phyloP scores from a whole-genome alignment of 441 rosid genomes.

The Geranium incanum region DNA sequence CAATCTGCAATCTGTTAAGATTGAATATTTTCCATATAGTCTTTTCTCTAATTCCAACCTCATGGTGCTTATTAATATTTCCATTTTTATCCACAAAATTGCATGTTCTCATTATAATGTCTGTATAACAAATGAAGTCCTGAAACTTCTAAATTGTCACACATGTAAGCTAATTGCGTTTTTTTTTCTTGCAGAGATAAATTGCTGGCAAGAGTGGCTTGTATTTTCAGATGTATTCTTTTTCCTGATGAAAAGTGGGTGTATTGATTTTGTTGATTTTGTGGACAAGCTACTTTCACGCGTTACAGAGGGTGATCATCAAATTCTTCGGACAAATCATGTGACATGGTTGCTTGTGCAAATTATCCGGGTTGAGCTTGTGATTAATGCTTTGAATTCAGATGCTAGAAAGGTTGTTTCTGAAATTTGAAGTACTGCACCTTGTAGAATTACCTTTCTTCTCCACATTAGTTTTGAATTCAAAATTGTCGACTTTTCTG shows the following conservation, averaged over 20 bases:
- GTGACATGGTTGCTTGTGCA: slow-evolving; percentile 95
- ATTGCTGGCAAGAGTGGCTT: slow-evolving; percentile 99
- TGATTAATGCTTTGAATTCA: slow-evolving; percentile 61
- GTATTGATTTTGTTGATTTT: slow-evolving; percentile 90
- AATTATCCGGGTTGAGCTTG: slow-evolving; percentile 79
- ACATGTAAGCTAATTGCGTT: slow-evolving; percentile 20
- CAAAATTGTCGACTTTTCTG: background rate
- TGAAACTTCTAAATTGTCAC: slow-evolving; percentile 6
- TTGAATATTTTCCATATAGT: background rate
- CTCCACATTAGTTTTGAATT: background rate
- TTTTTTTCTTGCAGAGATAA: slow-evolving; percentile 56
- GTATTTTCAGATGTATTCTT: slow-evolving; percentile 84
- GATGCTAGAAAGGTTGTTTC: slow-evolving; percentile 76
- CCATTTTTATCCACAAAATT: background rate
- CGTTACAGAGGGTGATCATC: slow-evolving; percentile 64
- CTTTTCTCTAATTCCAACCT: background rate
- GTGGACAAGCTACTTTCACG: slow-evolving; percentile 81
- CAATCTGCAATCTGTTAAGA: background rate
- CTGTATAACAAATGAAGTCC: background rate
- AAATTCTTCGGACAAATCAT: slow-evolving; percentile 88
- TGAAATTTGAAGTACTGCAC: background rate
- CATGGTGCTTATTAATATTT: background rate
- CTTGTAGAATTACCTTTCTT: slow-evolving; percentile 11
- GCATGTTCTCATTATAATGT: slow-evolving; percentile 11
- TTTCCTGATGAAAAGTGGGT: slow-evolving; percentile 84